phyloP scores from a whole-genome alignment of 257 asterid species.

The Solanum bulbocastanum region DNA sequence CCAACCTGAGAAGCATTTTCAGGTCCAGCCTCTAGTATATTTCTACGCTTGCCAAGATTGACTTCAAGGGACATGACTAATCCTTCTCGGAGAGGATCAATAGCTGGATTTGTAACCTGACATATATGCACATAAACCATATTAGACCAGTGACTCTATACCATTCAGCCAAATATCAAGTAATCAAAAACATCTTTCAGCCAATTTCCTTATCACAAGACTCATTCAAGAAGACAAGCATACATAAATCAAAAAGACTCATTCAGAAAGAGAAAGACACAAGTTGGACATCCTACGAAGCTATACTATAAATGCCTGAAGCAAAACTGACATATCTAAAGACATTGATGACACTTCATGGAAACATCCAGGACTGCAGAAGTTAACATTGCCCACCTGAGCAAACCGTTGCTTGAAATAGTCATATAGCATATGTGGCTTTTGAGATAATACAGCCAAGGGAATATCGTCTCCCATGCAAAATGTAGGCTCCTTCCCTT shows the following conservation, averaged over 20 bases:
- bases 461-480: constrained; percentile 99
- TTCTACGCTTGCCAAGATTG: constrained; percentile 91
- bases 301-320: background rate
- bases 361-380: background rate
- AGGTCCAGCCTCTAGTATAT: constrained; percentile 94
- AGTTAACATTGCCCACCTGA: constrained; percentile 47
- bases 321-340: background rate
- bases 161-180: background rate
- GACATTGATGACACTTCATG: background rate
- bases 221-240: background rate
- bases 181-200: background rate
- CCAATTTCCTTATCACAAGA: background rate
- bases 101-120: constrained; percentile 99
- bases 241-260: background rate
- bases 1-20: constrained; percentile 91
- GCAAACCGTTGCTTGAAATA: constrained; percentile 98
- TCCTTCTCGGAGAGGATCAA: constrained; percentile 99
- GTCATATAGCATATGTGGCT: constrained; percentile 88
- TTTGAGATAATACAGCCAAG: constrained; percentile 76
- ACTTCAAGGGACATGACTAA: constrained; percentile 98
- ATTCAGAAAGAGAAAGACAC: background rate
- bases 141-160: background rate
- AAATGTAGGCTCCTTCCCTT: constrained; percentile 99
- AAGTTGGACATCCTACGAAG: background rate
- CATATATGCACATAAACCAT: constrained; percentile 2